Evolutionary conservation across 495 filamentous ascomycete species (phyloP).

Genomic region (Thozetella sp.): DNA sequence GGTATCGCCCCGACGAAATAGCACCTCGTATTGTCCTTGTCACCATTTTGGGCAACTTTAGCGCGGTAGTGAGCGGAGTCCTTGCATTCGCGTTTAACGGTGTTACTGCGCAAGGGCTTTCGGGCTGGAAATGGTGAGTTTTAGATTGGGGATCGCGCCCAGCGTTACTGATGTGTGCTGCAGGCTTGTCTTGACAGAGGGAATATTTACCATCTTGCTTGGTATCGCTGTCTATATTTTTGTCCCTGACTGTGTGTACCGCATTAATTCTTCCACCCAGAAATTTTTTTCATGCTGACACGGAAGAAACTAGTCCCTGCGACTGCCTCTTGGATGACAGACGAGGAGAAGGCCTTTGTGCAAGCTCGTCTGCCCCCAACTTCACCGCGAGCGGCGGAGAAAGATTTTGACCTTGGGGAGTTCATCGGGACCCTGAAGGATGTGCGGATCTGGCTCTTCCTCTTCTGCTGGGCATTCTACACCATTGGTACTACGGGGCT

Average conservation of each 20-base stretch:
- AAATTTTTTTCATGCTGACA: neutral
- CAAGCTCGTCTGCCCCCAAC: constrained; percentile 41
- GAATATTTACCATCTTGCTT: constrained; percentile 33
- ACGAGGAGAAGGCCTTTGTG: constrained; percentile 40
- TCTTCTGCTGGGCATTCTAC: constrained; percentile 21
- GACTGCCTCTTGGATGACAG: constrained; percentile 38
- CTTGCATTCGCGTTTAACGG: constrained; percentile 42
- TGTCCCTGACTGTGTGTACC: constrained; percentile 38
- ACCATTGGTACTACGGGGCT: constrained; percentile 44
- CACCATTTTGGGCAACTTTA: constrained; percentile 31
- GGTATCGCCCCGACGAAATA: constrained; percentile 47
- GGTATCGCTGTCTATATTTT: constrained; percentile 34
- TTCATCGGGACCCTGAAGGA: constrained; percentile 7
- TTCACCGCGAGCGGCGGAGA: constrained; percentile 34
- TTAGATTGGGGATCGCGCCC: constrained; percentile 16
- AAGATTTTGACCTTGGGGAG: constrained; percentile 28
- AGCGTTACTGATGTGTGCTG: neutral
- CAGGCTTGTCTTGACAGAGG: constrained; percentile 37
- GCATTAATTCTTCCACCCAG: neutral
- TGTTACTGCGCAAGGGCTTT: constrained; percentile 29
- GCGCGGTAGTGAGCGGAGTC: constrained; percentile 36
- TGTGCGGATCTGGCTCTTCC: constrained; percentile 5
- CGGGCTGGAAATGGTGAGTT: constrained; percentile 40
- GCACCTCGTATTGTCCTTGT: constrained; percentile 20
- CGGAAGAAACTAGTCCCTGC: constrained; percentile 28